phyloP scores from a whole-genome alignment of 176 grass and related monocot genomes.

The Metroxylon sagu region DNA sequence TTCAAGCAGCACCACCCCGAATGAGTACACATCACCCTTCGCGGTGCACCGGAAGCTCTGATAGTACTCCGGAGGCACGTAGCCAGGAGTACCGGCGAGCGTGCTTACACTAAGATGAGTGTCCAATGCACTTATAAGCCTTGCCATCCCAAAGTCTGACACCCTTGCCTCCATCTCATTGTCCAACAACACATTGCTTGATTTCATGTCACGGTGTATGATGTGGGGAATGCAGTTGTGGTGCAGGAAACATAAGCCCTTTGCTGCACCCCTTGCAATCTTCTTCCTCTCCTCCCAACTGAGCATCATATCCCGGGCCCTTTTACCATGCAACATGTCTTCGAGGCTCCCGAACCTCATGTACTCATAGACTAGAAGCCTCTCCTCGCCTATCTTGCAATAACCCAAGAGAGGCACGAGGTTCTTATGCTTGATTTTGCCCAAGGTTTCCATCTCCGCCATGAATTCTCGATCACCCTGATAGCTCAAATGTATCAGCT shows the following conservation, averaged over 20 bases:
- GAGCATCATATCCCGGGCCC: constrained; percentile 5
- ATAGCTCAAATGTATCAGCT: constrained; percentile 88
- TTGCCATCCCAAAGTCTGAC: constrained; percentile 88
- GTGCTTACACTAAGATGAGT: constrained; percentile 96
- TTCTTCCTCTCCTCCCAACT: constrained; percentile 51
- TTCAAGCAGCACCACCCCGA: constrained; percentile 82
- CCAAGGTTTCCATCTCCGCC: constrained; percentile 95
- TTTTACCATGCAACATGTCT: constrained; percentile 51
- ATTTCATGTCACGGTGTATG: constrained; percentile 99
- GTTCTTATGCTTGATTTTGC: constrained; percentile 93
- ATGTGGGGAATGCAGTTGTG: constrained; percentile 99
- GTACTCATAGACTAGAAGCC: constrained; percentile 91
- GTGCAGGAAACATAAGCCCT: constrained; percentile 82
- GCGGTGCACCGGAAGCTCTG: constrained; percentile 94
- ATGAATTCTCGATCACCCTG: constrained; percentile 95
- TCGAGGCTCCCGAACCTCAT: constrained; percentile 88
- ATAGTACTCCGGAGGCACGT: constrained; percentile 97
- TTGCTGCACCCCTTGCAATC: constrained; percentile 61
- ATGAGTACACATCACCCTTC: constrained; percentile 94
- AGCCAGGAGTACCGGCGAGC: constrained; percentile 81
- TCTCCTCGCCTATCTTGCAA: constrained; percentile 93
- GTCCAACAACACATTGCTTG: constrained; percentile 90
- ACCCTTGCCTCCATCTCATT: constrained; percentile 61
- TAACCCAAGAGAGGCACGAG: constrained; percentile 77
- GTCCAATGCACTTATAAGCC: constrained; percentile 76